phyloP scores from a whole-genome alignment of 305 asterid genomes.

The Fraxinus platypoda region DNA sequence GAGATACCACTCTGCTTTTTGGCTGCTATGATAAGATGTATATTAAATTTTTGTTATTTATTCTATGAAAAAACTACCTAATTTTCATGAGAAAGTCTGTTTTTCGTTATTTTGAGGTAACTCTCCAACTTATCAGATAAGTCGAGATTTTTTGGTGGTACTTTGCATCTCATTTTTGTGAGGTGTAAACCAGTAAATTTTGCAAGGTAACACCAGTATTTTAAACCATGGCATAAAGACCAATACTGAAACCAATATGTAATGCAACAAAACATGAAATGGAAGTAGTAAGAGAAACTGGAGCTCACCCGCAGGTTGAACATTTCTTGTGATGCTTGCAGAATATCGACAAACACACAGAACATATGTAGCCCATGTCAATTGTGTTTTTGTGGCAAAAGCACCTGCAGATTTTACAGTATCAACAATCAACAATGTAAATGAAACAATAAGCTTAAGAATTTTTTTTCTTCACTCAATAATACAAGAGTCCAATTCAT shows the following conservation, averaged over 20 bases:
- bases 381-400: constrained; percentile 92
- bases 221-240: not conserved
- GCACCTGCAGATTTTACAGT: constrained; percentile 52
- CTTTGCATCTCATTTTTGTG: not conserved
- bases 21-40: not conserved
- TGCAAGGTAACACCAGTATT: not conserved
- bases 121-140: not conserved
- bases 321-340: constrained; percentile 89
- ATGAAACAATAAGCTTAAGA: not conserved
- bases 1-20: not conserved
- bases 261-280: not conserved
- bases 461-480: not conserved
- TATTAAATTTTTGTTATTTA: not conserved
- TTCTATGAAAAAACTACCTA: not conserved
- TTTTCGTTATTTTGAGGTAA: not conserved
- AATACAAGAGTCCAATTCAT: not conserved
- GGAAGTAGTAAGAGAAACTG: not conserved
- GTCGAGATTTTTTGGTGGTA: not conserved
- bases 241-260: not conserved
- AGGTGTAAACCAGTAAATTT: constrained; percentile 5
- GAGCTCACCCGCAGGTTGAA: constrained; percentile 88
- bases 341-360: constrained; percentile 89
- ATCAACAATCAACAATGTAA: not conserved
- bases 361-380: constrained; percentile 90
- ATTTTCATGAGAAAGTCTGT: not conserved